Evolutionary conservation across 2,329 filamentous ascomycete genomes (phyloP), one percentile per base, ranked within the genome.

Genomic region (Fusarium sp.): DNA sequence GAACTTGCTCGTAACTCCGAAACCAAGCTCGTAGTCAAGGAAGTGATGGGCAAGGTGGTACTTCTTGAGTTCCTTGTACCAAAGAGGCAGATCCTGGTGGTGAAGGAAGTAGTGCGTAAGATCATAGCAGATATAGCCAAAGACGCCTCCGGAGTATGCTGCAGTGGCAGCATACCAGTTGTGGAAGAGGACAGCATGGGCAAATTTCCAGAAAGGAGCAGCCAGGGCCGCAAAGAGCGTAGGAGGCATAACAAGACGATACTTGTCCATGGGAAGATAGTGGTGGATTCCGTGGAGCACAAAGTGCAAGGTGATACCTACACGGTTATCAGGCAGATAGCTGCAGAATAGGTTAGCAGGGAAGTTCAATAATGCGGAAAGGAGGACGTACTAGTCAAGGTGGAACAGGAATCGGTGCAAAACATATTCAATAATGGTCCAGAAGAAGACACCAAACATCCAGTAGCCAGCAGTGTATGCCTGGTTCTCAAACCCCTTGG

Each of bases 241-340:
- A 0, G 96, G 96, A 2, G 96, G 96, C 96, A 99, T 98, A 70
- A 99, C 96, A 11, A 99, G 90, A 64, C 96, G 91, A 75, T 97
- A 95, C 77, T 91, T 95, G 83, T 99, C 96, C 96, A 99, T 98
- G n/a, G 96, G 96, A 6, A 99, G 88, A 81, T 98, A 99, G 81
- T 99, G 96, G 78, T 99, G 96, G 68, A 99, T 93, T 68, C 96
- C 96, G 75, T 99, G 96, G 26, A 99, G 92, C 40, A 98, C 83
- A 82, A 99, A 99, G 79, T 99, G 96, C 20, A 91, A 74, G 0
- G 94, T 97, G 62, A 99, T 85, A 69, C 88, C 91, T n/a, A 93
- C 91, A 57, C 94, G 88, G 79, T 98, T 97, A 78, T 99, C 93
- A 1, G 96, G 96, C 13, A 99, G 91, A 77, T 90, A 93, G 48